Conservation (phyloP, 2,329 filamentous ascomycete species). For the Xylariales sp. region DNA sequence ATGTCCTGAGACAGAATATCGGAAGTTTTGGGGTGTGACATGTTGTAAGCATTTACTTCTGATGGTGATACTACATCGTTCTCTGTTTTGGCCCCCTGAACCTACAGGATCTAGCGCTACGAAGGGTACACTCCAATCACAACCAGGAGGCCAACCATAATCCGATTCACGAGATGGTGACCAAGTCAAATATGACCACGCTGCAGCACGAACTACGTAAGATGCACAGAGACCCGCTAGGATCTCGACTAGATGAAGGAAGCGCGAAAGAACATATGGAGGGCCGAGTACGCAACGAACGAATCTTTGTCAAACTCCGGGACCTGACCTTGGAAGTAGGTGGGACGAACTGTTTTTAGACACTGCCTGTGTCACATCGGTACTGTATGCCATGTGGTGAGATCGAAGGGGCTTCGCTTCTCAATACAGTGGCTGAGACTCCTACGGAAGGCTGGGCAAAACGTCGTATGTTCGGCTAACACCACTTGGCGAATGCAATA, state of each 20-base stretch:
- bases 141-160: not conserved
- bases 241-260: not conserved
- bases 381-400: not conserved
- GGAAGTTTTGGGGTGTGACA: constrained; percentile 7
- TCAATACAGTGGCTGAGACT: not conserved
- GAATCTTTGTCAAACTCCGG: too few relatives aligned
- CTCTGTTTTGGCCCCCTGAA: not conserved
- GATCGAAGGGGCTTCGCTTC: constrained; percentile 1
- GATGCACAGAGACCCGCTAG: not conserved
- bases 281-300: not conserved
- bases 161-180: not conserved
- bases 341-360: not conserved
- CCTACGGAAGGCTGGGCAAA: too few relatives aligned
- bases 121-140: not conserved
- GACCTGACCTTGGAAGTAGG: not conserved
- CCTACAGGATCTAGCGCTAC: not conserved
- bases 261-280: not conserved
- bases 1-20: constrained; percentile 1
- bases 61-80: constrained; percentile 3
- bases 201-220: not conserved
- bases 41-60: constrained; percentile 1
- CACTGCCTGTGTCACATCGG: not conserved
- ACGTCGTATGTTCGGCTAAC: too few relatives aligned
- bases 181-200: not conserved
- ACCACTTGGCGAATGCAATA: too few relatives aligned